Evolutionary conservation across 352 stramenopile species (phyloP).

Genomic region (Lagenidium giganteum): DNA sequence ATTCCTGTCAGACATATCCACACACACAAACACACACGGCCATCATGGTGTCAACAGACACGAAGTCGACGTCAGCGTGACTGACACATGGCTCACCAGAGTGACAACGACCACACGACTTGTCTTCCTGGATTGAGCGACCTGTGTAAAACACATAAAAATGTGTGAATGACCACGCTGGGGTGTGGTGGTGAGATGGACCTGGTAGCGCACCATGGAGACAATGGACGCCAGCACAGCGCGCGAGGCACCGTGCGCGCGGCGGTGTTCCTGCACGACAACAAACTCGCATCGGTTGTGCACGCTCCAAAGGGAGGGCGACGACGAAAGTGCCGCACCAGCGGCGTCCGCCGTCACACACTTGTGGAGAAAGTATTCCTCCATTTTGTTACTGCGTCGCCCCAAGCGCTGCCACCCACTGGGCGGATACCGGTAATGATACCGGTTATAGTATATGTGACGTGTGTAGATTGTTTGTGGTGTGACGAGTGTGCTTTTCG

Average conservation of each 20-base stretch:
- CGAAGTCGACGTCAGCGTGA: no score
- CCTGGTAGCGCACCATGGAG: no score
- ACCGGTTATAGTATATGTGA: no score
- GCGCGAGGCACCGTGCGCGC: constrained; percentile 43
- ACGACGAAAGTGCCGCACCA: neutral
- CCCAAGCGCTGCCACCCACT: no score
- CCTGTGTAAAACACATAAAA: neutral
- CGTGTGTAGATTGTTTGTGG: no score
- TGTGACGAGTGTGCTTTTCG: no score
- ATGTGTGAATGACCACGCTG: no score
- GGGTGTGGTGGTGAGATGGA: no score
- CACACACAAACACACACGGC: no score
- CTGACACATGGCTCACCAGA: constrained; percentile 4
- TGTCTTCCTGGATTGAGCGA: constrained; percentile 11
- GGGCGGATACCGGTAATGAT: no score
- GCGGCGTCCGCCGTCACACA: constrained; percentile 51
- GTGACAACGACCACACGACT: constrained; percentile 2
- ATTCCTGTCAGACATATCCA: no score
- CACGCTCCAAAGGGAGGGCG: constrained; percentile 21
- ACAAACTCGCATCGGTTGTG: constrained; percentile 40
- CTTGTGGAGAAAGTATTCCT: constrained; percentile 58
- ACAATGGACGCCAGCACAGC: constrained; percentile 47
- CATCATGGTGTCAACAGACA: no score
- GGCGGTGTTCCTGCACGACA: constrained; percentile 60
- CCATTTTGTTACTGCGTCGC: constrained; percentile 48